Base-by-base conservation (phyloP, 441 rosid species). In the Populus hybrid region DNA sequence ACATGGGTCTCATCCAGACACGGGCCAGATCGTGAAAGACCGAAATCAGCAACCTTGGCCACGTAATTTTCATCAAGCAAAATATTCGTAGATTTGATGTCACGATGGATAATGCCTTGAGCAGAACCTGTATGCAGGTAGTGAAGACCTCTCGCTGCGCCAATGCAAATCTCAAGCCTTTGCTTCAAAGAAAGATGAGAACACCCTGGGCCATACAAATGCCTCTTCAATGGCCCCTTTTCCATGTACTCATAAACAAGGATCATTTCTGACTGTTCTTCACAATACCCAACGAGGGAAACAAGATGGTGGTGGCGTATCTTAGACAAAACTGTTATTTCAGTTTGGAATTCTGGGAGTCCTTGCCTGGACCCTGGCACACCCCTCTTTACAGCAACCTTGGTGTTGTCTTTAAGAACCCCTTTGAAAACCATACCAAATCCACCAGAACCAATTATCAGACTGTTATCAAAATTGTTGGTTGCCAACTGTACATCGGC, bases 41-140 rank as follows among this genome's bases (percentile, higher is more conserved):
- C 98, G 71, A 94, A 94, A 85, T 94, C 97, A 26, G 98, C 97
- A 71, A 94, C 98, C 89, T 94, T 94, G 69, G 97, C 91, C 26
- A 78, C 87, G 42, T 86, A 85, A 74, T 88, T 89, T 75, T 87
- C 88, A 67, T 94, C 95, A 8, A 94, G 90, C 76, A 94, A 75
- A 78, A 94, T 94, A 78, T 92, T 94, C 20, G 98, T 91, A 9
- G 98, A 94, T 76, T 94, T 94, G 2, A 94, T 90, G 87, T 94
- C 98, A 1, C 98, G 94, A 81, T 94, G 98, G 76, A 94, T 94
- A 86, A 94, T 88, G 8, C 98, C 98, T 81, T 90, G 96, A 0
- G 92, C 88, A 73, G 97, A 94, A 77, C 98, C 98, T 0, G 98
- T 94, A 77, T 94, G 98, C 64, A 94, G 94, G 81, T 94, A 94